phyloP scores from a whole-genome alignment of 345 rosid genomes.

The Aegle marmelos region DNA sequence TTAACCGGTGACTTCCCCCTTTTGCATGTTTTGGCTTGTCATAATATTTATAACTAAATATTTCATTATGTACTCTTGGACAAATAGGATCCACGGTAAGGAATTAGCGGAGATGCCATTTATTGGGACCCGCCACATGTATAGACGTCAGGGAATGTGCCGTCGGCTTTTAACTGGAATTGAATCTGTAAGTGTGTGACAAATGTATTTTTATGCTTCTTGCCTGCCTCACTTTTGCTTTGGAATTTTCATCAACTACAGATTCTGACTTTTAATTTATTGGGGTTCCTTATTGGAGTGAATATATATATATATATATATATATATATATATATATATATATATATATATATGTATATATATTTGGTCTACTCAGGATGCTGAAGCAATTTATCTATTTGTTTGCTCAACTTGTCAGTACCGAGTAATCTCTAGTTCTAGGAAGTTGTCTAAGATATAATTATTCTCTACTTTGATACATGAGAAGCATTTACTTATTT shows the following conservation, averaged over 20 bases:
- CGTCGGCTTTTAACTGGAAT: constrained; percentile 77
- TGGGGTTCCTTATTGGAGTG: not conserved
- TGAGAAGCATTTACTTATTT: not conserved
- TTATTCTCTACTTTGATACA: not conserved
- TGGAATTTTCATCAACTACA: not conserved
- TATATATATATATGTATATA: not conserved
- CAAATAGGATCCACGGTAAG: constrained; percentile 76
- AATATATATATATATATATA: not conserved
- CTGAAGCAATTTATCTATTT: not conserved
- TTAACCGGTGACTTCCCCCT: not conserved
- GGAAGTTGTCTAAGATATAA: not conserved
- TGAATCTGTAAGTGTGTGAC: constrained; percentile 63
- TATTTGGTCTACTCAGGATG: not conserved
- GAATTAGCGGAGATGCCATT: constrained; percentile 96
- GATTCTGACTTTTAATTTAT: not conserved
- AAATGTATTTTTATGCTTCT: not conserved
- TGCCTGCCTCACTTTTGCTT: not conserved
- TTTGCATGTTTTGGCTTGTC: constrained; percentile 4
- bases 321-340: not conserved
- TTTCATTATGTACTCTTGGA: constrained; percentile 6
- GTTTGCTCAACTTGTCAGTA: not conserved
- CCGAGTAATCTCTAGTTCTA: not conserved
- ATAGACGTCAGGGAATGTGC: constrained; percentile 97
- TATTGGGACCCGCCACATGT: constrained; percentile 82
- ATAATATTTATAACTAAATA: constrained; percentile 10